phyloP scores from a whole-genome alignment of 2,329 filamentous ascomycete species.

The Aureobasidium sp. region DNA sequence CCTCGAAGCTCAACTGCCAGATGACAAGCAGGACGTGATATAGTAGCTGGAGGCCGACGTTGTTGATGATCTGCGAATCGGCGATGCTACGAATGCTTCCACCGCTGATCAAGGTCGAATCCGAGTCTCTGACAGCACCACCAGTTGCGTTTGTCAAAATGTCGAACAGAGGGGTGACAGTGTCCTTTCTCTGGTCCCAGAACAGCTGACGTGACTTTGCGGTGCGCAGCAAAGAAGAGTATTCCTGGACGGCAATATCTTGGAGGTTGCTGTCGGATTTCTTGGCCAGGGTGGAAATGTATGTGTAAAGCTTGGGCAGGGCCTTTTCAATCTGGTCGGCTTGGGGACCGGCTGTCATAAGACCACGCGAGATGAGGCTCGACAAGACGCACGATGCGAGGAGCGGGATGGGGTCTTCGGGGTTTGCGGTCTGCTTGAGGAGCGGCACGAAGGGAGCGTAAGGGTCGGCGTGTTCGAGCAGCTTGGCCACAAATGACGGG shows the following conservation, averaged over 20 bases:
- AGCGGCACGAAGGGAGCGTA: conserved; percentile 77
- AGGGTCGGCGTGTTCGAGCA: conserved; percentile 63
- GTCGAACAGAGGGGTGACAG: conserved; percentile 69
- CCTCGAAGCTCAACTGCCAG: conserved; percentile 95
- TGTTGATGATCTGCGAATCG: conserved; percentile 58
- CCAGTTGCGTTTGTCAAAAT: conserved; percentile 72
- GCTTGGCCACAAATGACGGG: conserved; percentile 66
- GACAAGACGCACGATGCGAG: conserved; percentile 84
- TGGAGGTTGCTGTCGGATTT: conserved; percentile 83
- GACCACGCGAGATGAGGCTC: conserved; percentile 61
- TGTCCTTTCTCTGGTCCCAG: conserved; percentile 86
- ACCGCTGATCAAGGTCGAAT: conserved; percentile 51
- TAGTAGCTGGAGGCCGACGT: conserved; percentile 83
- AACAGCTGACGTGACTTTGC: conserved; percentile 70
- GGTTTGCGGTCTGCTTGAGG: conserved; percentile 73
- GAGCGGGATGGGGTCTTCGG: conserved; percentile 80
- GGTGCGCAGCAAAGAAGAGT: conserved; percentile 75
- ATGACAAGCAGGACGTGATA: conserved; percentile 91
- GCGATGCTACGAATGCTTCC: conserved; percentile 48
- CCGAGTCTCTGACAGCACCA: conserved; percentile 53
- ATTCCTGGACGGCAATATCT: conserved; percentile 90
- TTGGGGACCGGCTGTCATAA: conserved; percentile 54
- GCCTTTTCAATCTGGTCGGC: conserved; percentile 62
- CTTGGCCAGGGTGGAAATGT: conserved; percentile 76
- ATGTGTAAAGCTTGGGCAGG: conserved; percentile 75